Evolutionary conservation across 2,329 filamentous ascomycete species (phyloP), one percentile per base, ranked within the genome.

Genomic region (Stachybotrys chartarum): DNA sequence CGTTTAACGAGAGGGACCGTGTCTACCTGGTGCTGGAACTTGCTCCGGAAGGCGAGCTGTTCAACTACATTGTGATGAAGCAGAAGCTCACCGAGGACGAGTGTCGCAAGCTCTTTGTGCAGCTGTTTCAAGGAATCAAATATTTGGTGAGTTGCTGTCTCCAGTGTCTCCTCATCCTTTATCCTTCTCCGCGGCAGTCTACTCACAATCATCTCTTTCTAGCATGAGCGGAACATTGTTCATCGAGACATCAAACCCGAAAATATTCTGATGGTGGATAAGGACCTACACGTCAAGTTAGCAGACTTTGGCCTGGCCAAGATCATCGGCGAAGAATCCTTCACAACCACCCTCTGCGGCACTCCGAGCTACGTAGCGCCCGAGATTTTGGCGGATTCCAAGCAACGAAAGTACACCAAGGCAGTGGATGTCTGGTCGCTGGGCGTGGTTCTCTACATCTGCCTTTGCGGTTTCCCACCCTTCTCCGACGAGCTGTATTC

Each of bases 191-290:
- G 31, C 5, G 6, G 30, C 12, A 5, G 35, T 7, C 30, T 8
- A 32, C 30, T 51, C 12, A 51, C 30, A 35, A 8, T 51, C 45
- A 49, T 47, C 35, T 12, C 12, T 12, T 52, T 11, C 7, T 39
- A 95, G 91, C 92, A 97, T 67, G 91, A 96, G 57, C 87, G 91
- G 58, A 91, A 91, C 64, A 94, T 96, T 66, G 90, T 96, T 5
- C 92, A 96, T 70, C 86, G 87, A 76, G 88, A 91, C 65, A 91
- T 91, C 74, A 91, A 91, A 71, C 88, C 88, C 7, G 88, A 91
- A 70, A 91, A 91, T 66, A 91, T 91, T 64, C 77, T 91, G 44
- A 79, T 91, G 24, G 83, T 86, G 11, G 88, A 91, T 65, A 82
- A 86, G 54, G 85, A 86, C 57, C 88, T 88, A 50, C 87, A 91